Base-by-base conservation (phyloP, 371 early-diverging fungal species). In the Mortierella sp. region DNA sequence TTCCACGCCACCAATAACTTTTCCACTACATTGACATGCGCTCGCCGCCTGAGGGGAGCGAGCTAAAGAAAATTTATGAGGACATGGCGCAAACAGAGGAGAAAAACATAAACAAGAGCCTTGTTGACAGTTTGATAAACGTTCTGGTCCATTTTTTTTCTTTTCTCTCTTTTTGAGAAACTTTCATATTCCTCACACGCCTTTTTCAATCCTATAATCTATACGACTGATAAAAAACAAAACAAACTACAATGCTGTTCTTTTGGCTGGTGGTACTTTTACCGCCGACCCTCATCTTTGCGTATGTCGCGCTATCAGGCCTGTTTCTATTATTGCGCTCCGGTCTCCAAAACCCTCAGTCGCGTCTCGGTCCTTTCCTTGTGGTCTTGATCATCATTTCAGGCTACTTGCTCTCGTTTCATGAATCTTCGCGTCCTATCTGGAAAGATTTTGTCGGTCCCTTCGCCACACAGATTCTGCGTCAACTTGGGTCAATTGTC, bases 281-380 rank as follows among this genome's bases (percentile, higher is more conserved):
- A 55, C 79, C 79, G 13, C 79, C 79, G 17, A 78, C 79, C 13
- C 73, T 78, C 63, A 57, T 73, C 42, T 78, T 78, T 63, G 73
- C 23, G 32, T 78, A 78, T 59, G 79, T 78, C 40, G 79, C 79
- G 12, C 55, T 78, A 15, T 78, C 79, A 23, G 79, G 79, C 1
- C 66, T 72, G 45, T 78, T 72, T 55, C 58, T 78, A 17, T 37
- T 78, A 13, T 35, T 78, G 1, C 70, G 70, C 7, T 78, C 79
- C 19, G 73, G 73, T 40, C 66, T 78, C 59, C 72, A 73, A 60
- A 69, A 73, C 49, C 73, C 73, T 8, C 65, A 78, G 31, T 78
- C 73, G 54, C 72, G 66, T 43, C 42, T 72, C 13, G 61, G 61
- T 4, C 69, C 73, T 0, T 40, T 68, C 3, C 47, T 78, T 4